A percentile compares a stretch with the other conserved stretches of the same genome.
Conservation (phyloP, 805 yeast species). For the Saccharomycopsis guyanensis region DNA sequence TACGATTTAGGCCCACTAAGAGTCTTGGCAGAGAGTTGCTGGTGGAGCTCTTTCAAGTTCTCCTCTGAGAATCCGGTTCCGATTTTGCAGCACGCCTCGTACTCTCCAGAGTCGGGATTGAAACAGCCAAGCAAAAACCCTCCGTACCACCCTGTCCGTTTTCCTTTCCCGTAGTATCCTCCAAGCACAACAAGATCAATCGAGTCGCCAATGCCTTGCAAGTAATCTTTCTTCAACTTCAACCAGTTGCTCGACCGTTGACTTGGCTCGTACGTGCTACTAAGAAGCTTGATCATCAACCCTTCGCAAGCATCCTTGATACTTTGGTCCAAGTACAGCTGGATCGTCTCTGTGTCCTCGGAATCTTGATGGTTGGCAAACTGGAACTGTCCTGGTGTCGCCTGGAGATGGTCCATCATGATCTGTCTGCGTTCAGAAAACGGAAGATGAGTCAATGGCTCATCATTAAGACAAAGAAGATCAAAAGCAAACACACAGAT, state of each 20-base stretch:
- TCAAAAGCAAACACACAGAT: conserved; percentile 94
- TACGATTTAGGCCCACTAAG: conserved; percentile 57
- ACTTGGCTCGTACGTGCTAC: conserved; percentile 85
- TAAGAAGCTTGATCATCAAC: conserved; percentile 84
- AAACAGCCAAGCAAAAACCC: conserved; percentile 89
- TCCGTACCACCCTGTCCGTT: conserved; percentile 91
- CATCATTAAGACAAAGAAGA: conserved; percentile 65
- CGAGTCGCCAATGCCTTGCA: conserved; percentile 94
- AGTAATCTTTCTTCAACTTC: conserved; percentile 88
- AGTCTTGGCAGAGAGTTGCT: conserved; percentile 59
- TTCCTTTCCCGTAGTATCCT: conserved; percentile 89
- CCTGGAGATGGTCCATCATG: conserved; percentile 47
- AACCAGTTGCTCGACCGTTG: conserved; percentile 94
- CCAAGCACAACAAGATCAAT: conserved; percentile 90
- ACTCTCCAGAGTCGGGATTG: conserved; percentile 86
- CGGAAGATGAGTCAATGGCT: conserved; percentile 58
- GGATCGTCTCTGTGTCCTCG: conserved; percentile 64
- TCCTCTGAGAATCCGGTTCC: conserved; percentile 97
- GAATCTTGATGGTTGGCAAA: conserved; percentile 74
- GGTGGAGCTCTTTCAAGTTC: conserved; percentile 52
- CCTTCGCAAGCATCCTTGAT: conserved; percentile 92
- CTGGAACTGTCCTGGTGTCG: conserved; percentile 69
- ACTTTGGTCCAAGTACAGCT: conserved; percentile 78
- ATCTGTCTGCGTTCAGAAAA: conserved; percentile 62
- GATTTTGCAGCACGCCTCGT: conserved; percentile 91